Percentiles rank a stretch among this genome's conserved stretches.
Conservation (phyloP, 371 early-diverging fungal genomes). For the Rhizopus delemar region DNA sequence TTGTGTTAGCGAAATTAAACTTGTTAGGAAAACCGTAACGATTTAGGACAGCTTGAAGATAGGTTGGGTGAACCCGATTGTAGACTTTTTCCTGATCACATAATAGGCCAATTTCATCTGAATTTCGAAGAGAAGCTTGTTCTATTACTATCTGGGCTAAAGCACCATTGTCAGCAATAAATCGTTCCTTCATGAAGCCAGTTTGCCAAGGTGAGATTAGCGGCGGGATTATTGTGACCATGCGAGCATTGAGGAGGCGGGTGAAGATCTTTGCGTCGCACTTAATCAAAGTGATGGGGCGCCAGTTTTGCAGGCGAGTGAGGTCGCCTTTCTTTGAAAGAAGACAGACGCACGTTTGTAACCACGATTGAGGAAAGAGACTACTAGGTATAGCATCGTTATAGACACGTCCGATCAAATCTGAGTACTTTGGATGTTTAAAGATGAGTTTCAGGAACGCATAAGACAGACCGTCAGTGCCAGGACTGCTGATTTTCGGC, state of each 20-base stretch:
- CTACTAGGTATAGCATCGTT: conserved; percentile 2
- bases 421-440: too few relatives aligned
- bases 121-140: conserved; percentile 2
- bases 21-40: conserved; percentile 12
- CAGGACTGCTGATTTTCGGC: conserved; percentile 11
- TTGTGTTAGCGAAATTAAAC: not conserved
- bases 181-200: conserved; percentile 6
- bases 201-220: conserved; percentile 12
- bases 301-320: not conserved
- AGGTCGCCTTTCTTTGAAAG: conserved; percentile 19
- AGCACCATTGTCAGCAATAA: conserved; percentile 16
- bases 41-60: not conserved
- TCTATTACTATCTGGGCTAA: conserved; percentile 3
- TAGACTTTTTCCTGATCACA: conserved; percentile 25
- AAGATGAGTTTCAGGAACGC: not conserved
- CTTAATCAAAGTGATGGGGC: conserved; percentile 22
- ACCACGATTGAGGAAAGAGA: conserved; percentile 17
- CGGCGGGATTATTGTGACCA: not conserved
- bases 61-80: conserved; percentile 17
- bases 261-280: conserved; percentile 32
- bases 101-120: conserved; percentile 7
- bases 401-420: not conserved
- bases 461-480: conserved; percentile 12
- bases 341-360: conserved; percentile 16
- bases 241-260: conserved; percentile 16